Conservation (phyloP, 2,329 filamentous ascomycete genomes). For the Pseudogymnoascus sp. region DNA sequence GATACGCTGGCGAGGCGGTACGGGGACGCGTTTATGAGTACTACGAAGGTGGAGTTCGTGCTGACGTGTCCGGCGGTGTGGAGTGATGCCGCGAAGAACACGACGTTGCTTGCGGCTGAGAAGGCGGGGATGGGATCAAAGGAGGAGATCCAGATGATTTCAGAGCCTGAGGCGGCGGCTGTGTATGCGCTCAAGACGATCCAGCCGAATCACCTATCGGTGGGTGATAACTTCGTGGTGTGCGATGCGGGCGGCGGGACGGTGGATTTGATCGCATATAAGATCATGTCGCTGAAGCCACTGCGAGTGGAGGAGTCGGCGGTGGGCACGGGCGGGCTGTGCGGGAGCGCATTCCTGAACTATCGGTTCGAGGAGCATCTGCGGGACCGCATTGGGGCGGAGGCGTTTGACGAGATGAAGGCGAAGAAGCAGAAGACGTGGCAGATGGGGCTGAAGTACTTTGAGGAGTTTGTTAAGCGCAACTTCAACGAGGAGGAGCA, state of each 20-base stretch:
- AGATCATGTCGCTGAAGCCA: slow-evolving; percentile 65
- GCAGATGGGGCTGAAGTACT: slow-evolving; percentile 71
- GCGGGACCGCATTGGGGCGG: slow-evolving; percentile 55
- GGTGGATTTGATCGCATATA: slow-evolving; percentile 74
- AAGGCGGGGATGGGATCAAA: slow-evolving; percentile 67
- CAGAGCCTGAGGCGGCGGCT: slow-evolving; percentile 71
- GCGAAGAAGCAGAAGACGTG: slow-evolving; percentile 70
- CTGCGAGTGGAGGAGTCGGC: slow-evolving; percentile 70
- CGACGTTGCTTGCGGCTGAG: slow-evolving; percentile 69
- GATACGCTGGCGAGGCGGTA: slow-evolving; percentile 67
- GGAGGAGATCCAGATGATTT: slow-evolving; percentile 68
- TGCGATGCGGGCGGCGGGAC: slow-evolving; percentile 51
- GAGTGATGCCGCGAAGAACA: slow-evolving; percentile 80
- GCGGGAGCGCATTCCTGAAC: slow-evolving; percentile 71
- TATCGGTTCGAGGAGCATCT: slow-evolving; percentile 76
- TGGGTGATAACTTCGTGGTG: slow-evolving; percentile 54
- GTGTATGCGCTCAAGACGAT: slow-evolving; percentile 75
- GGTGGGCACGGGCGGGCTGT: slow-evolving; percentile 69
- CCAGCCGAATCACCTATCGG: slow-evolving; percentile 62
- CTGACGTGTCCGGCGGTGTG: slow-evolving; percentile 77
- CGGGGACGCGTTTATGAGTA: slow-evolving; percentile 68
- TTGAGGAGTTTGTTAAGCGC: slow-evolving; percentile 77
- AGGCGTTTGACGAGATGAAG: slow-evolving; percentile 66
- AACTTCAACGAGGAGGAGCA: slow-evolving; percentile 76
- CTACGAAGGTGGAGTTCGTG: slow-evolving; percentile 69